Conservation (phyloP, 805 yeast species). For the Yarrowia keelungensis region DNA sequence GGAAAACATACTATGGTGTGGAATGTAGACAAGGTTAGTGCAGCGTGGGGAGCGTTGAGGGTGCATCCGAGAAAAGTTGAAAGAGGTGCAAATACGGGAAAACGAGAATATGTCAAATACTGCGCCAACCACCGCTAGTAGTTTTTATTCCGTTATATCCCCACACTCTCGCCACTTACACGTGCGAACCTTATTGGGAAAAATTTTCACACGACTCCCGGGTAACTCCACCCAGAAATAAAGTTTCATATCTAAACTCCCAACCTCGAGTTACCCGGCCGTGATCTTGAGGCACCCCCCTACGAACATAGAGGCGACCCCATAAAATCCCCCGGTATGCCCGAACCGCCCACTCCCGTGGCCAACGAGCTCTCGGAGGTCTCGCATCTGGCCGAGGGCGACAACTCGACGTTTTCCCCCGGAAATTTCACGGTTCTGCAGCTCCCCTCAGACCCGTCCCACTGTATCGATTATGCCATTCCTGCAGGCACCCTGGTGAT, state of each 20-base stretch:
- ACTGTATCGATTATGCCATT: slow-evolving; percentile 38
- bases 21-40: neutral
- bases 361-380: slow-evolving; percentile 33
- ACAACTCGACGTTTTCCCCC: neutral
- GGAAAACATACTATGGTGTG: slow-evolving; percentile 29
- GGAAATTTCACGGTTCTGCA: slow-evolving; percentile 18
- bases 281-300: neutral
- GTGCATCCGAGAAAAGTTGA: no score
- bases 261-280: slow-evolving; percentile 17
- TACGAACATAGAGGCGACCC: no score
- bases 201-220: slow-evolving; percentile 22
- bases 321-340: neutral
- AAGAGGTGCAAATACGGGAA: no score
- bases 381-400: slow-evolving; percentile 22
- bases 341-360: slow-evolving; percentile 6
- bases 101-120: no score
- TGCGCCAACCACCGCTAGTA: no score
- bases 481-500: slow-evolving; percentile 40
- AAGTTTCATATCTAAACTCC: neutral
- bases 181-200: slow-evolving; percentile 36
- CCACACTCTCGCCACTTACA: slow-evolving; percentile 1
- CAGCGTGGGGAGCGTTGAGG: no score
- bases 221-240: neutral
- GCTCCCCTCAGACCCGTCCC: slow-evolving; percentile 27
- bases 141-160: no score